Evolutionary conservation across 2,329 filamentous ascomycete genomes (phyloP).

Genomic region (Thelonectria rubi): DNA sequence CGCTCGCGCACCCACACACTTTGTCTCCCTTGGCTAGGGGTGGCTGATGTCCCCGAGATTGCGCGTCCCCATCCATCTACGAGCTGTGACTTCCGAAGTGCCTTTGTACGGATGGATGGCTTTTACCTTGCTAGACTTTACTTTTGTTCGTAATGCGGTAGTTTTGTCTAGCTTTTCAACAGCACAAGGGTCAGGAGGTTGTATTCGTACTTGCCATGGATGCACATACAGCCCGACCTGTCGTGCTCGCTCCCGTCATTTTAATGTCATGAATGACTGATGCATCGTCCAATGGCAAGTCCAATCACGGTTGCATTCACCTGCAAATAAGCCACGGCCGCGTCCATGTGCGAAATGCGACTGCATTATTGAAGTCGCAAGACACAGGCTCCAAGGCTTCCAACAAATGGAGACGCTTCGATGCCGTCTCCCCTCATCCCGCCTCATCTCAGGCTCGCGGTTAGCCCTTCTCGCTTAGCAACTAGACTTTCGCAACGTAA

Average conservation of each 20-base stretch:
- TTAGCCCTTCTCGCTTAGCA: slow-evolving; percentile 4
- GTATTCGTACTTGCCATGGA: too few species aligned
- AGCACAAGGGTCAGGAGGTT: too few species aligned
- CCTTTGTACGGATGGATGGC: neutral
- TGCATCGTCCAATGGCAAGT: neutral
- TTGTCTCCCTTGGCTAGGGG: neutral
- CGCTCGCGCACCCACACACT: neutral
- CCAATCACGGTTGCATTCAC: neutral
- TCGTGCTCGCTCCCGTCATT: too few species aligned
- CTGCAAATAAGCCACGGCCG: neutral
- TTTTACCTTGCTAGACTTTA: neutral
- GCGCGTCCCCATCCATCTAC: slow-evolving; percentile 13
- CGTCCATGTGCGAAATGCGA: neutral
- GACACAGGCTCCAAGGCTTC: slow-evolving; percentile 3
- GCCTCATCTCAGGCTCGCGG: slow-evolving; percentile 7
- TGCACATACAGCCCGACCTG: neutral
- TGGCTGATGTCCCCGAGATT: slow-evolving; percentile 35
- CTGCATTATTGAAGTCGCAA: neutral
- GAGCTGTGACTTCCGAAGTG: neutral
- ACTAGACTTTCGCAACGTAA: slow-evolving; percentile 15
- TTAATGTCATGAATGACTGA: too few species aligned
- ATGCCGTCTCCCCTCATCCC: slow-evolving; percentile 11
- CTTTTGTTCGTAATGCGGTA: neutral
- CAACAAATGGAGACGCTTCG: slow-evolving; percentile 6
- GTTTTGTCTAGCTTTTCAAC: neutral